These are phyloP conservation scores for Aspergillus ochraceoroseus DNA, from an alignment of 2,329 filamentous ascomycete species.

Conservation along the genomic window DNA sequence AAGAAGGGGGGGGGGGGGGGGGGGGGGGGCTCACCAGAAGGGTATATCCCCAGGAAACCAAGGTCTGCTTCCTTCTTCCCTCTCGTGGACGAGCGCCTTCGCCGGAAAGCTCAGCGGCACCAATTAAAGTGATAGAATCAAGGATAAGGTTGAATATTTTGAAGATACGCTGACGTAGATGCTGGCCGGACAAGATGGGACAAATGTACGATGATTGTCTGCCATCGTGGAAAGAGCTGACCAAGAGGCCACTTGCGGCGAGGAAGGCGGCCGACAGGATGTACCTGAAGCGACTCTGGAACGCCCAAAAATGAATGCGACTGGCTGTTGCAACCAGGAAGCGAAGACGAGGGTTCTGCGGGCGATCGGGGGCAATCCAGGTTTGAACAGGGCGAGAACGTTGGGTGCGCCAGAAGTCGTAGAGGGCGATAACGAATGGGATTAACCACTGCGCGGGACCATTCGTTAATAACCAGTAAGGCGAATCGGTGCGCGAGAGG, in stretches of 20 bases:
- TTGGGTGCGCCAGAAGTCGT: slow-evolving; percentile 39
- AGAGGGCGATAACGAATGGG: slow-evolving; percentile 41
- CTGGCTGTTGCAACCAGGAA: slow-evolving; percentile 27
- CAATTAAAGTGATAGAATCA: slow-evolving; percentile 42
- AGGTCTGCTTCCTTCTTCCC: slow-evolving; percentile 23
- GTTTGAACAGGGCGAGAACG: slow-evolving; percentile 22
- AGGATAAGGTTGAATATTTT: slow-evolving; percentile 38
- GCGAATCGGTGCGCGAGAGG: no score
- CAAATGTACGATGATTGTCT: slow-evolving; percentile 50
- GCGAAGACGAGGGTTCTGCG: slow-evolving; percentile 18
- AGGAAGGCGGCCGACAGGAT: slow-evolving; percentile 39
- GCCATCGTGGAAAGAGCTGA: slow-evolving; percentile 33
- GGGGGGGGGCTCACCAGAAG: slow-evolving; percentile 27
- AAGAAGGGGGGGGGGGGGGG: not conserved
- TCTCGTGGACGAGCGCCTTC: slow-evolving; percentile 21
- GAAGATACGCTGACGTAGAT: slow-evolving; percentile 34
- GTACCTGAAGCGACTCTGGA: slow-evolving; percentile 36
- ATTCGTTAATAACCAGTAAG: no score
- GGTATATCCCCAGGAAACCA: slow-evolving; percentile 29
- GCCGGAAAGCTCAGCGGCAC: slow-evolving; percentile 28
- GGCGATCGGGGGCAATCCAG: slow-evolving; percentile 18
- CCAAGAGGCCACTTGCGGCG: slow-evolving; percentile 37
- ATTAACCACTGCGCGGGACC: slow-evolving; percentile 30
- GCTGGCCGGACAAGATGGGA: slow-evolving; percentile 36
- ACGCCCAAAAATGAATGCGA: slow-evolving; percentile 28